A percentile compares a stretch with the other conserved stretches of the same genome.
Conservation (phyloP, 225 moss, liverwort and hornwort genomes). For the Antitrichia curtipendula region DNA sequence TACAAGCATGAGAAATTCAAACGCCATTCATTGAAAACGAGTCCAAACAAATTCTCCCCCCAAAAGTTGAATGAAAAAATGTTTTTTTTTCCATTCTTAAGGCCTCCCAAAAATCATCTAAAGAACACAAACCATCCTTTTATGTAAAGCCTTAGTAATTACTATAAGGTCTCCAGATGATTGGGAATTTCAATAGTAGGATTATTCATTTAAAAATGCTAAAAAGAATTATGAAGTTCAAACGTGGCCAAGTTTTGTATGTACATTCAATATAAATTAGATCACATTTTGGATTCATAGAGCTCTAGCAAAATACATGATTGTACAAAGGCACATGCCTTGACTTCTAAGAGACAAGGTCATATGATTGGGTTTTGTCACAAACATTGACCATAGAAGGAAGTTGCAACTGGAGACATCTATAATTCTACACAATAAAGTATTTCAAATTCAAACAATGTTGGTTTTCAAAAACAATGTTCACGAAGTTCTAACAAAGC, state of each 20-base stretch:
- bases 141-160: not conserved
- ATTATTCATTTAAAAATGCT: not conserved
- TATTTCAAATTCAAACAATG: not conserved
- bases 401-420: not conserved
- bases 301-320: not conserved
- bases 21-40: not conserved
- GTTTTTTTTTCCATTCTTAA: not conserved
- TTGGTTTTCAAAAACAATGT: not conserved
- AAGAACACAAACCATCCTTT: not conserved
- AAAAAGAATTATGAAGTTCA: not conserved
- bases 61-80: not conserved
- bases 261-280: not conserved
- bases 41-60: not conserved
- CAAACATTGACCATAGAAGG: not conserved
- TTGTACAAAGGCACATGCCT: not conserved
- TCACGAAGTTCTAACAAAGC: not conserved
- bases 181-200: fast-evolving
- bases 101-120: fast-evolving
- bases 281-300: not conserved
- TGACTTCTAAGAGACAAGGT: not conserved
- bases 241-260: not conserved
- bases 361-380: fast-evolving
- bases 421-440: not conserved
- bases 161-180: not conserved
- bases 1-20: too few relatives aligned